phyloP scores from a whole-genome alignment of 177 flowering plant genomes.

The Vitis hybrid region DNA sequence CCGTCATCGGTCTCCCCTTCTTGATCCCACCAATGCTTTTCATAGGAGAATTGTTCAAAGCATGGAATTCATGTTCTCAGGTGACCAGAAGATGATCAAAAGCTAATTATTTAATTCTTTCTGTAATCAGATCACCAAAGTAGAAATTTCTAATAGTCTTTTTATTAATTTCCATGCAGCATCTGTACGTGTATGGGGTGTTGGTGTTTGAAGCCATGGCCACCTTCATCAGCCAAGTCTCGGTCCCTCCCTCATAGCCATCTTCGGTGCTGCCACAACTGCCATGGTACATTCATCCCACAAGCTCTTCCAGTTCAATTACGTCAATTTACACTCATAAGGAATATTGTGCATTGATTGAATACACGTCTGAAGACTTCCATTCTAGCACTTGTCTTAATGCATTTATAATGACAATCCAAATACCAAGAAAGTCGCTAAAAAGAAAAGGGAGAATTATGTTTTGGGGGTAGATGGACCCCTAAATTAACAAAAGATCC shows the following conservation, averaged over 20 bases:
- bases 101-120: neutral
- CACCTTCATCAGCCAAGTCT: slow-evolving; percentile 89
- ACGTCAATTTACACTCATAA: too few species aligned
- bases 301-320: neutral
- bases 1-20: slow-evolving; percentile 81
- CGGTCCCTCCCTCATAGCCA: slow-evolving; percentile 86
- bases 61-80: slow-evolving; percentile 83
- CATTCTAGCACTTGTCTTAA: too few species aligned
- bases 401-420: too few species aligned
- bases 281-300: slow-evolving; percentile 64
- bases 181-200: slow-evolving; percentile 87
- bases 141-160: neutral
- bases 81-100: slow-evolving; percentile 24
- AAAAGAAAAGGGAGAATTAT: too few species aligned
- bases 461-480: too few species aligned
- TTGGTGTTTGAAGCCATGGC: slow-evolving; percentile 96
- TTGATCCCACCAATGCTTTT: slow-evolving; percentile 85
- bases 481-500: too few species aligned
- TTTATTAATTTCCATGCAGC: slow-evolving; percentile 41
- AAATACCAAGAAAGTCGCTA: too few species aligned
- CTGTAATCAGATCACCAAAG: neutral
- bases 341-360: too few species aligned
- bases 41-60: slow-evolving; percentile 76
- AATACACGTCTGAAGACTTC: too few species aligned
- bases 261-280: slow-evolving; percentile 96